Evolutionary conservation across 2,329 filamentous ascomycete genomes (phyloP).

Genomic region (Colletotrichum endophyticum): DNA sequence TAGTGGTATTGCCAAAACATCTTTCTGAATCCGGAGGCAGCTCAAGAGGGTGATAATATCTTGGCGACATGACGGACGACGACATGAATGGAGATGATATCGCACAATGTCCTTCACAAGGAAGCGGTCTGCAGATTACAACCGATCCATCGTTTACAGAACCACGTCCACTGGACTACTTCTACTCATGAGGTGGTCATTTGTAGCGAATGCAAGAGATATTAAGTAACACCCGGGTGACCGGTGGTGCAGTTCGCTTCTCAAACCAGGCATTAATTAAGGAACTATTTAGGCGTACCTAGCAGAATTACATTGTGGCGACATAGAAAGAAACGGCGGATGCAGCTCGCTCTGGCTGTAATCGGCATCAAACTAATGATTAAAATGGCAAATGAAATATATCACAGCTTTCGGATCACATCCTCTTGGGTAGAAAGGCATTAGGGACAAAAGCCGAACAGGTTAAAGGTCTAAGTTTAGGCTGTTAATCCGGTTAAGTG

Average conservation of each 20-base stretch:
- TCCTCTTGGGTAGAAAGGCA: neutral
- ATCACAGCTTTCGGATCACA: neutral
- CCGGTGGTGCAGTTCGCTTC: neutral
- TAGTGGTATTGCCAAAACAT: neutral
- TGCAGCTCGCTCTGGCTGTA: neutral
- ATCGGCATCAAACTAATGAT: neutral
- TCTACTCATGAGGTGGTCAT: neutral
- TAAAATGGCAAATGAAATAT: neutral
- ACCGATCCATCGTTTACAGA: neutral
- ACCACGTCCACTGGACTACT: neutral
- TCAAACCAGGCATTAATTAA: neutral
- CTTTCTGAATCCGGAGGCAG: fast-evolving
- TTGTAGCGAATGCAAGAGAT: neutral
- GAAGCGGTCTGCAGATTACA: neutral
- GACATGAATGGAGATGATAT: neutral
- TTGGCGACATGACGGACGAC: neutral
- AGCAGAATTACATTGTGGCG: neutral
- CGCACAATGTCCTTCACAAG: fast-evolving
- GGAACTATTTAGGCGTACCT: neutral
- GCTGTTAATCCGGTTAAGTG: neutral
- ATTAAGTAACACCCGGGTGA: neutral
- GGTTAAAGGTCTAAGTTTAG: neutral
- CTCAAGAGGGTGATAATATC: neutral
- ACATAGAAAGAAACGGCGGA: neutral
- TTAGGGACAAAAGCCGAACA: neutral